Percentiles rank a stretch among this genome's conserved stretches.
Evolutionary conservation across 164 flowering plant species (phyloP).

Genomic region (Dillenia turbinata): DNA sequence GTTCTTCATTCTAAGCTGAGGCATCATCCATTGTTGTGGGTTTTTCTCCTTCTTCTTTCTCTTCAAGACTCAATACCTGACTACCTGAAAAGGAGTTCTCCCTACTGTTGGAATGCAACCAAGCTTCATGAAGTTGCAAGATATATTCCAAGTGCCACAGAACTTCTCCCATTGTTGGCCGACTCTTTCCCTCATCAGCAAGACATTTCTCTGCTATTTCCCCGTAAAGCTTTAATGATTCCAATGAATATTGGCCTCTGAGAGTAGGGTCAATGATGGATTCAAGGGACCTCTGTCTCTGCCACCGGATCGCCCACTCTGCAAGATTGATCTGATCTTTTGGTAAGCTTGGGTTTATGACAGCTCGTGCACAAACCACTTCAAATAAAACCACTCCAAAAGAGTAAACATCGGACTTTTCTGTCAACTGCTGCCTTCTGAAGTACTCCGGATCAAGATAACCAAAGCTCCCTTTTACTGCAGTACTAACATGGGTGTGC

Average conservation of each 20-base stretch:
- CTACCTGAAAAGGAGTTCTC: constrained; percentile 25
- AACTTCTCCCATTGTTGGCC: constrained; percentile 75
- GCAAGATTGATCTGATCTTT: constrained; percentile 69
- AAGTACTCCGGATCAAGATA: constrained; percentile 78
- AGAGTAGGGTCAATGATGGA: constrained; percentile 51
- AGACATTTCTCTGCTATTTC: constrained; percentile 70
- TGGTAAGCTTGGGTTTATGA: constrained; percentile 61
- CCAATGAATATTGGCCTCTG: constrained; percentile 31
- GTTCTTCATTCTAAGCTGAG: no score
- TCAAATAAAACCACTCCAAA: constrained; percentile 73
- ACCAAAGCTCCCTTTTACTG: constrained; percentile 78
- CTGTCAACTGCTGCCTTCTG: constrained; percentile 60
- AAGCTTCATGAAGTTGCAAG: constrained; percentile 60
- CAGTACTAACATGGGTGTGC: constrained; percentile 73
- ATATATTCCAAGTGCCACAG: constrained; percentile 69
- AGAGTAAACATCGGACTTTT: constrained; percentile 74
- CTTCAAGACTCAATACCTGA: constrained; percentile 21
- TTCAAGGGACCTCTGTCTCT: constrained; percentile 40
- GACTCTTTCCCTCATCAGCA: constrained; percentile 54
- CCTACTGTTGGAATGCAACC: constrained; percentile 13
- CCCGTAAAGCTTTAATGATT: constrained; percentile 52
- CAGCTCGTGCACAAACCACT: constrained; percentile 68
- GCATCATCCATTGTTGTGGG: no score
- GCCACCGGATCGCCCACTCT: constrained; percentile 74
- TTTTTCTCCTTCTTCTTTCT: constrained; percentile 4